These are phyloP conservation scores for Hamigera avellanea DNA, from an alignment of 495 filamentous ascomycete species.

Conservation along the genomic window DNA sequence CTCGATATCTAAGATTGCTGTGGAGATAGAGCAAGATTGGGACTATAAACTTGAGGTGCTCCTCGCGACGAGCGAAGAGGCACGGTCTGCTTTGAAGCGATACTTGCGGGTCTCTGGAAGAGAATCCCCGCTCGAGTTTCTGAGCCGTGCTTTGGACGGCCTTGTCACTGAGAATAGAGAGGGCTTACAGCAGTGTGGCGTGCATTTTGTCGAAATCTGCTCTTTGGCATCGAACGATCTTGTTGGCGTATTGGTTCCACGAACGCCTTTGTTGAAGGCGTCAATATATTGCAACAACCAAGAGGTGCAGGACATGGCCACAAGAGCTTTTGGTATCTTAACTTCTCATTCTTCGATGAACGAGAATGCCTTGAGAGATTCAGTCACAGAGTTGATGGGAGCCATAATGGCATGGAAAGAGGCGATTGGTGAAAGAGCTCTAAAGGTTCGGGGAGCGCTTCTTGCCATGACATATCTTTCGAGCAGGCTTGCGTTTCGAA, in stretches of 20 bases:
- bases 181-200: conserved; percentile 42
- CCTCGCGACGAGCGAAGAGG: conserved; percentile 50
- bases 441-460: conserved; percentile 49
- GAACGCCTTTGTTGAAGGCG: conserved; percentile 38
- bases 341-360: conserved; percentile 47
- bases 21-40: conserved; percentile 72
- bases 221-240: conserved; percentile 46
- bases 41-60: conserved; percentile 63
- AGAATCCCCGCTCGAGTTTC: conserved; percentile 26
- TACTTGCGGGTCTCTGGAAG: conserved; percentile 28
- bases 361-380: conserved; percentile 19
- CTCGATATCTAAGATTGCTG: conserved; percentile 28
- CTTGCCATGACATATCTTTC: conserved; percentile 46
- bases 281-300: conserved; percentile 58
- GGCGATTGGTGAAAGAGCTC: conserved; percentile 48
- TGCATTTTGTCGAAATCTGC: conserved; percentile 54
- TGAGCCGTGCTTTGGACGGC: conserved; percentile 46
- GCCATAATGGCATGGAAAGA: conserved; percentile 37
- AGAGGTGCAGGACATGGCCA: conserved; percentile 47
- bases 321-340: conserved; percentile 68
- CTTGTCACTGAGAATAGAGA: conserved; percentile 37
- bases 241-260: conserved; percentile 36
- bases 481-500: conserved; percentile 45
- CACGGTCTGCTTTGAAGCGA: conserved; percentile 43
- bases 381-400: conserved; percentile 27